A percentile compares a stretch with the other conserved stretches of the same genome.
Evolutionary conservation across 495 filamentous ascomycete genomes (phyloP).

Genomic region (Geopyxis carbonaria): DNA sequence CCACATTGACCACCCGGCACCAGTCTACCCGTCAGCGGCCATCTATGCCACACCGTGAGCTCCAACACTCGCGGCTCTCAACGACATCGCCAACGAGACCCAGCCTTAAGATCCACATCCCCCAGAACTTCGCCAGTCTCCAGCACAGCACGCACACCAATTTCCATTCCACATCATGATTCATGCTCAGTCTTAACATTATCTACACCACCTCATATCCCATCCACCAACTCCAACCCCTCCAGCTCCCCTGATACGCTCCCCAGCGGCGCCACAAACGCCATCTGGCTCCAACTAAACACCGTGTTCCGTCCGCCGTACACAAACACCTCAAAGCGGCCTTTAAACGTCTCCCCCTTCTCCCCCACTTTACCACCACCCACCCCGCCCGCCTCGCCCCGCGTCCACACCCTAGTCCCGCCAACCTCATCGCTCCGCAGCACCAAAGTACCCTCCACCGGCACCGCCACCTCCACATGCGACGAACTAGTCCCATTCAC

Average conservation of each 20-base stretch:
- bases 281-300: conserved; percentile 42
- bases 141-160: no score
- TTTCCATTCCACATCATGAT: no score
- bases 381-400: no score
- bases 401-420: conserved; percentile 1
- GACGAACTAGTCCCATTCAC: conserved; percentile 26
- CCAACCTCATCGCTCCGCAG: conserved; percentile 27
- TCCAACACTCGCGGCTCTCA: no score
- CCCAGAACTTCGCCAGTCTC: no score
- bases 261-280: conserved; percentile 37
- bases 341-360: conserved; percentile 26
- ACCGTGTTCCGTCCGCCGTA: conserved; percentile 35
- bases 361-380: conserved; percentile 30
- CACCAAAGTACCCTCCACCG: conserved; percentile 16
- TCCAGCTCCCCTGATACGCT: conserved; percentile 23
- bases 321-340: conserved; percentile 39
- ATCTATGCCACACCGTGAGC: no score
- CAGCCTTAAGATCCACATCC: no score
- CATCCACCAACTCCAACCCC: conserved; percentile 13
- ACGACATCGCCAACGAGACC: no score
- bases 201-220: no score
- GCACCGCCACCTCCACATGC: conserved; percentile 18
- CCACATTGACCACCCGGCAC: no score
- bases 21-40: no score
- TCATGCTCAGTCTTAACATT: no score